Percentiles rank a stretch among this genome's conserved stretches.
phyloP scores from a whole-genome alignment of 345 rosid species.

The Arabidopsis suecica region DNA sequence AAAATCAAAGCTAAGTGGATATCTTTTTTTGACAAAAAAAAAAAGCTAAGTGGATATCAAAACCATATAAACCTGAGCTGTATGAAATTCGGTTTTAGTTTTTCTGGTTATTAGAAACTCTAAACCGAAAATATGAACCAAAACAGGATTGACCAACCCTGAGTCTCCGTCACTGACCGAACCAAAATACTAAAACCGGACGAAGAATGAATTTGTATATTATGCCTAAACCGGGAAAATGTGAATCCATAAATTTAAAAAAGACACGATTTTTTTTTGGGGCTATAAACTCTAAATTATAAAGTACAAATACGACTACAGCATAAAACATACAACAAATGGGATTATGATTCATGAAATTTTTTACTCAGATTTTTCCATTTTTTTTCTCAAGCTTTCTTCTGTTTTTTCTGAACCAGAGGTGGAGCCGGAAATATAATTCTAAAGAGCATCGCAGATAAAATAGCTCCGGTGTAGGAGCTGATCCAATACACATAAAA shows the following conservation, averaged over 20 bases:
- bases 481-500: conserved; percentile 90
- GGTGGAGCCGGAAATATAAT: conserved; percentile 57
- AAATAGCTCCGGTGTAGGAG: conserved; percentile 79
- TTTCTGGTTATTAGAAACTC: no score
- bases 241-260: not conserved
- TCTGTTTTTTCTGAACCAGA: conserved; percentile 49
- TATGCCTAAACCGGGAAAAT: not conserved
- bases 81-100: no score
- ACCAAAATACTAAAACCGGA: conserved; percentile 1
- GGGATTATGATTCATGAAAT: not conserved
- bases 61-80: not conserved
- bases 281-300: not conserved
- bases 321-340: conserved; percentile 1
- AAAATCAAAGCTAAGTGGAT: not conserved
- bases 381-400: conserved; percentile 56
- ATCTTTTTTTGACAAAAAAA: no score
- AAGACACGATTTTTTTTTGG: not conserved
- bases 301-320: not conserved
- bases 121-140: not conserved
- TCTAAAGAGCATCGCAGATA: conserved; percentile 82
- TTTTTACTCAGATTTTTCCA: not conserved
- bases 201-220: not conserved
- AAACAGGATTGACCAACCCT: not conserved
- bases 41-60: not conserved
- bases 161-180: not conserved